A percentile compares a stretch with the other conserved stretches of the same genome.
phyloP scores from a whole-genome alignment of 2,329 filamentous ascomycete genomes.

The Mycosphaerella sp. region DNA sequence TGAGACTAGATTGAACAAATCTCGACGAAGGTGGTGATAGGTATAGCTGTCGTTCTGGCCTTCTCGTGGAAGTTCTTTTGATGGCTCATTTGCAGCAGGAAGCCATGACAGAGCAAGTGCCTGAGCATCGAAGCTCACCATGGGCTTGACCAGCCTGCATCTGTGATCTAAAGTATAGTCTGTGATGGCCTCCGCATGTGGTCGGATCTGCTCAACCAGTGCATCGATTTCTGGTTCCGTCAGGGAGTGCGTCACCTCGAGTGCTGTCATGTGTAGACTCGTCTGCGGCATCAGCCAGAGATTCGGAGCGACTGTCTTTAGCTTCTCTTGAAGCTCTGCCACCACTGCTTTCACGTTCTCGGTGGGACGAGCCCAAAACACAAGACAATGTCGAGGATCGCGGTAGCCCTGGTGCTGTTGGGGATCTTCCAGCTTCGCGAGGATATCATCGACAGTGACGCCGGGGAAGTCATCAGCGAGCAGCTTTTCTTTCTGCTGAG shows the following conservation, averaged over 20 bases:
- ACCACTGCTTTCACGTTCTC: slow-evolving; percentile 63
- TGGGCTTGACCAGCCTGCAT: slow-evolving; percentile 70
- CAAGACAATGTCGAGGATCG: slow-evolving; percentile 74
- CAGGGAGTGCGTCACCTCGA: slow-evolving; percentile 78
- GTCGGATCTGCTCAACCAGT: slow-evolving; percentile 53
- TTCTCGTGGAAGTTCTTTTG: slow-evolving; percentile 20
- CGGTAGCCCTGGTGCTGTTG: slow-evolving; percentile 60
- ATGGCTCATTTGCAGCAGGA: slow-evolving; percentile 61
- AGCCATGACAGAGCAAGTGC: slow-evolving; percentile 84
- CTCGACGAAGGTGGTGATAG: slow-evolving; percentile 83
- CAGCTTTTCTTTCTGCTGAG: slow-evolving; percentile 67
- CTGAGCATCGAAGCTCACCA: slow-evolving; percentile 75
- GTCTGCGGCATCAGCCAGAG: slow-evolving; percentile 81
- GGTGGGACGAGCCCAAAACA: slow-evolving; percentile 83
- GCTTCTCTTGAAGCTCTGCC: slow-evolving; percentile 57
- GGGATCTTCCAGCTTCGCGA: slow-evolving; percentile 61
- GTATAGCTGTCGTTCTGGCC: slow-evolving; percentile 60
- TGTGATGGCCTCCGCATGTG: slow-evolving; percentile 54
- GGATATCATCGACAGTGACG: slow-evolving; percentile 67
- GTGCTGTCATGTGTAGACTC: slow-evolving; percentile 73
- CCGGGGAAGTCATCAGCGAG: slow-evolving; percentile 61
- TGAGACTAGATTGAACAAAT: slow-evolving; percentile 60
- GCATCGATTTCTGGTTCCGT: slow-evolving; percentile 61
- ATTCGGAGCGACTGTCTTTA: slow-evolving; percentile 63
- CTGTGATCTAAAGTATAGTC: slow-evolving; percentile 62